These are phyloP conservation scores for Orbilia javanica DNA, from an alignment of 2,329 filamentous ascomycete genomes.

Conservation along the genomic window DNA sequence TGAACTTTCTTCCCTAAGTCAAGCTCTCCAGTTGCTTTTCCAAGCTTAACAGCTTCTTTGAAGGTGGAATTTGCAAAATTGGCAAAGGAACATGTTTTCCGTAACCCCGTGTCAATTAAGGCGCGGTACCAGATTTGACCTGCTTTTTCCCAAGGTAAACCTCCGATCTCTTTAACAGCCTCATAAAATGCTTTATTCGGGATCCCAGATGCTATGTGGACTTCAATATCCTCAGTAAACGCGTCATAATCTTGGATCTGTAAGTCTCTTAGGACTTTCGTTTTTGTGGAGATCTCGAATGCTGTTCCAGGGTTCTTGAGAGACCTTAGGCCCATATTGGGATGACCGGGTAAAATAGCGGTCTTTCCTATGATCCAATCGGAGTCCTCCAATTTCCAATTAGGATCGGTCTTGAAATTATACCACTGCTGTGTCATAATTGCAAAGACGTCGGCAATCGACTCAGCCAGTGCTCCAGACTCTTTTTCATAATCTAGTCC, in stretches of 20 bases:
- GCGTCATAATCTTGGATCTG: neutral
- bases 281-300: neutral
- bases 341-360: neutral
- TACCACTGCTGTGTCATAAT: conserved; percentile 1
- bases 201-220: neutral
- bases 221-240: neutral
- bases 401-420: neutral
- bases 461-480: neutral
- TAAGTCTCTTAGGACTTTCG: neutral
- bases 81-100: neutral
- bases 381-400: neutral
- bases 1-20: neutral
- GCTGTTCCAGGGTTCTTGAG: neutral
- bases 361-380: conserved; percentile 9
- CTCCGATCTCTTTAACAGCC: neutral
- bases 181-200: conserved; percentile 8
- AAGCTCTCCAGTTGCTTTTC: neutral
- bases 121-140: conserved; percentile 6
- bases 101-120: neutral
- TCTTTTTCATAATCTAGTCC: neutral
- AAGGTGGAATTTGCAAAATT: neutral
- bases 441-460: neutral
- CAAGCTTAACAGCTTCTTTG: neutral
- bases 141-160: neutral
- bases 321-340: neutral